Percentiles rank a stretch among this genome's conserved stretches.
Conservation (phyloP, 202 grass and related monocot genomes). For the Dendrocalamus latiflorus region DNA sequence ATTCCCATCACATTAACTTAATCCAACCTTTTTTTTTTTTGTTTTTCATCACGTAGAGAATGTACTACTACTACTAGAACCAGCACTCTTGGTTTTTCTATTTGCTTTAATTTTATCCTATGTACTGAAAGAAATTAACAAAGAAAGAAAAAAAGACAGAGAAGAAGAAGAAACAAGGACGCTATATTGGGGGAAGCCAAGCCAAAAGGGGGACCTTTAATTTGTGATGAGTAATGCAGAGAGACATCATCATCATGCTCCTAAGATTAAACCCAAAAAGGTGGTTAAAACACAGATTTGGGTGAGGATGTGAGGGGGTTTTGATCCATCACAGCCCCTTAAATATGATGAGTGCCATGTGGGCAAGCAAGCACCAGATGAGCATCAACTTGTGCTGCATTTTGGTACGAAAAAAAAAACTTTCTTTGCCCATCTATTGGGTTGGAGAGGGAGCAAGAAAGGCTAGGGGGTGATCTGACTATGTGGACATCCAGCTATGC, state of each 20-base stretch:
- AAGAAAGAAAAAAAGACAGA: neutral
- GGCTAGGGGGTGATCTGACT: too few relatives aligned
- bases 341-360: too few relatives aligned
- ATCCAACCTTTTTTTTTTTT: neutral
- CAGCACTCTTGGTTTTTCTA: neutral
- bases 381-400: too few relatives aligned
- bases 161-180: neutral
- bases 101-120: neutral
- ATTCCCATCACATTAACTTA: neutral
- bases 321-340: too few relatives aligned
- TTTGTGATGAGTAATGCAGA: neutral
- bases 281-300: neutral
- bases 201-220: neutral
- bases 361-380: too few relatives aligned
- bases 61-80: neutral
- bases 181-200: neutral
- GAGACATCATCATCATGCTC: constrained; percentile 6
- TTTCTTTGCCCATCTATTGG: too few relatives aligned
- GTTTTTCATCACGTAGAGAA: neutral
- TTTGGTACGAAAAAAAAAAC: too few relatives aligned
- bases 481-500: too few relatives aligned
- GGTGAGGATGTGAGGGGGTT: too few relatives aligned
- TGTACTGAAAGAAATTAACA: neutral
- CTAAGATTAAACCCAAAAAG: neutral
- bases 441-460: too few relatives aligned